Percentiles rank a stretch among this genome's conserved stretches.
phyloP scores from a whole-genome alignment of 192 early-diverging fungal genomes.

The Backusella liffmaniae region DNA sequence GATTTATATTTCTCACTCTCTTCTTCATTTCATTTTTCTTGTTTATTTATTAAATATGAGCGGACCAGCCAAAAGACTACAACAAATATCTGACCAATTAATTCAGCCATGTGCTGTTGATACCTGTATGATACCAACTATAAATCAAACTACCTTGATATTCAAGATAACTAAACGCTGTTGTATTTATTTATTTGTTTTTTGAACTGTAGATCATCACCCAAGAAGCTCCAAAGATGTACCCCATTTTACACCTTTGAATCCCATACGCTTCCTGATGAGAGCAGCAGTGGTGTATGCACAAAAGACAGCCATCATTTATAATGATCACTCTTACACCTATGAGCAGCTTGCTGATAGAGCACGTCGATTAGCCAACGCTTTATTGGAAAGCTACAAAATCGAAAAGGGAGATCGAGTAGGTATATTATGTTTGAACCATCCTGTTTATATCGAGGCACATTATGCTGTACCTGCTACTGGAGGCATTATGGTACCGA shows the following conservation, averaged over 20 bases:
- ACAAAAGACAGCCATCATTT: constrained; percentile 44
- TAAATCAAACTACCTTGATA: too few relatives aligned
- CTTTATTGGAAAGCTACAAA: constrained; percentile 31
- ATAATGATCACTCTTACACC: constrained; percentile 33
- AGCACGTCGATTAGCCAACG: constrained; percentile 41
- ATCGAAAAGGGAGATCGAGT: constrained; percentile 49
- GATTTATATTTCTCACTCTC: not conserved
- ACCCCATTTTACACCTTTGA: constrained; percentile 36
- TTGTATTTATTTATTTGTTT: too few relatives aligned
- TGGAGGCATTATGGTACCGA: constrained; percentile 52
- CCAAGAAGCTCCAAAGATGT: constrained; percentile 9
- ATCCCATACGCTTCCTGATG: constrained; percentile 54
- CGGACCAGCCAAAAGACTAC: not conserved
- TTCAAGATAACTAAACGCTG: too few relatives aligned
- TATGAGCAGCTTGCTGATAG: constrained; percentile 48
- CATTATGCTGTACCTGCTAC: constrained; percentile 61
- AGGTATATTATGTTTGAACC: constrained; percentile 55
- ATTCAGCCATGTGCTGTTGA: not conserved
- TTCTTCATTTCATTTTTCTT: not conserved
- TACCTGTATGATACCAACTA: not conserved
- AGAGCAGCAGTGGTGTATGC: constrained; percentile 49
- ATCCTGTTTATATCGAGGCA: constrained; percentile 56
- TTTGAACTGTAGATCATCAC: not conserved
- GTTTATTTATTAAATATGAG: not conserved
- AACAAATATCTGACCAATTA: not conserved